Percentiles rank a stretch among this genome's conserved stretches.
These are phyloP conservation scores for Gymnopilus junonius DNA, from an alignment of 768 basidiomycete species.

Conservation along the genomic window DNA sequence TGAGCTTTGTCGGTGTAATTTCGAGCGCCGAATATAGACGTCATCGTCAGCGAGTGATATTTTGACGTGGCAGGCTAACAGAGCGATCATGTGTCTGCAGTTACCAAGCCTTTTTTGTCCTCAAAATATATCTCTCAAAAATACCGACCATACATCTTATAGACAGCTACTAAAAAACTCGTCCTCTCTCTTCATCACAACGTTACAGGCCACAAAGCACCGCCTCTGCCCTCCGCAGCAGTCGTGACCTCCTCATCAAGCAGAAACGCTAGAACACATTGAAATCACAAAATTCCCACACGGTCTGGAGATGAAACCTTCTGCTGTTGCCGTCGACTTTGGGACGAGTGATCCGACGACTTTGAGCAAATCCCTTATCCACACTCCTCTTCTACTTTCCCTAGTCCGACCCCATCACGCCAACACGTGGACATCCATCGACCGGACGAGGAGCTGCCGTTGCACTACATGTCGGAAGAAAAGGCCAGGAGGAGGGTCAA, in stretches of 20 bases:
- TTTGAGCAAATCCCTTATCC: constrained; percentile 76
- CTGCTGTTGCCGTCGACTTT: constrained; percentile 69
- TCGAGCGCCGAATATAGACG: not conserved
- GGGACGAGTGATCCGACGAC: constrained; percentile 62
- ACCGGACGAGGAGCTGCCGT: constrained; percentile 48
- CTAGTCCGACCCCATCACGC: not conserved
- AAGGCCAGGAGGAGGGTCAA: constrained; percentile 62
- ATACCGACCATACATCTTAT: no score
- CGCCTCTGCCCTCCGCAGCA: no score
- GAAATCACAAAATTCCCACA: not conserved
- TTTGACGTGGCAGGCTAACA: not conserved
- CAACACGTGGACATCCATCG: constrained; percentile 19
- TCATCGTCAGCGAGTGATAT: not conserved
- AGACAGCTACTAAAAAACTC: no score
- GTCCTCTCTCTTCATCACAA: no score
- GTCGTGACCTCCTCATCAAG: no score
- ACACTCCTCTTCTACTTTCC: constrained; percentile 31
- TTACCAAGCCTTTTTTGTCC: not conserved
- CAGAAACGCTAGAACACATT: no score
- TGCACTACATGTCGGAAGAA: constrained; percentile 64
- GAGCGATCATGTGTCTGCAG: not conserved
- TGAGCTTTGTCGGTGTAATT: not conserved
- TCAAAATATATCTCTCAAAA: not conserved
- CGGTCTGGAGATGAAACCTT: not conserved
- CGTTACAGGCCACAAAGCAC: no score